These are phyloP conservation scores for Boletus rex-veris DNA, from an alignment of 768 basidiomycete genomes.

Conservation along the genomic window DNA sequence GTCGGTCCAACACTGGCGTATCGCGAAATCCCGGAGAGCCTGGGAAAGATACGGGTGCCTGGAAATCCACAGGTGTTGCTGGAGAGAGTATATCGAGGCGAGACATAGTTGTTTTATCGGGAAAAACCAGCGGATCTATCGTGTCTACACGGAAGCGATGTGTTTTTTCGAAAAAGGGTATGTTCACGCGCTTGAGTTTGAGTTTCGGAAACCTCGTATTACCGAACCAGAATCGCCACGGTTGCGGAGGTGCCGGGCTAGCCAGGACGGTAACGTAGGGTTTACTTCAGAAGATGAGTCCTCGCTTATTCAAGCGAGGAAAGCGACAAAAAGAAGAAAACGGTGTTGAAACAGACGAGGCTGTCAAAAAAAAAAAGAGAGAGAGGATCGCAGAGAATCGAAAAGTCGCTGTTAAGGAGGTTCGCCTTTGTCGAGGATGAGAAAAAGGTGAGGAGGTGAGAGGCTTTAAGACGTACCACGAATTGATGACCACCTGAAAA, in stretches of 20 bases:
- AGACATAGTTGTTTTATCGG: slow-evolving; percentile 47
- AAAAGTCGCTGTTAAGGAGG: slow-evolving; percentile 60
- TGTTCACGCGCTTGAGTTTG: slow-evolving; percentile 22
- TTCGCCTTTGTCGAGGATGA: slow-evolving; percentile 53
- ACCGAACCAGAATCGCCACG: slow-evolving; percentile 78
- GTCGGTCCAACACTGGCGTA: slow-evolving; percentile 15
- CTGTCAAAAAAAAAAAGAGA: slow-evolving; percentile 6
- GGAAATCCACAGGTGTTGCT: slow-evolving; percentile 26
- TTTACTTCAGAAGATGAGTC: slow-evolving; percentile 57
- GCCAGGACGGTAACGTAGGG: slow-evolving; percentile 49
- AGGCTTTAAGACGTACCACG: slow-evolving; percentile 50
- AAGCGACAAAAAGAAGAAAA: slow-evolving; percentile 38
- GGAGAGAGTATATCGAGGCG: slow-evolving; percentile 48
- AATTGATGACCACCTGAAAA: slow-evolving; percentile 70
- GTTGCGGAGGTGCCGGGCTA: slow-evolving; percentile 59
- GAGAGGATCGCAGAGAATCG: slow-evolving; percentile 4
- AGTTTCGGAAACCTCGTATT: slow-evolving; percentile 44
- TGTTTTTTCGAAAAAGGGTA: slow-evolving; percentile 25
- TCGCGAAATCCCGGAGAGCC: slow-evolving; percentile 23
- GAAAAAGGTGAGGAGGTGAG: slow-evolving; percentile 4
- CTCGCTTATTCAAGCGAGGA: slow-evolving; percentile 71
- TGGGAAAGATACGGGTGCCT: slow-evolving; percentile 31
- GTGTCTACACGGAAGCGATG: slow-evolving; percentile 25
- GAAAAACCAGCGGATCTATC: slow-evolving; percentile 18
- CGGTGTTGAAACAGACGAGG: not conserved